Evolutionary conservation across 2,329 filamentous ascomycete species (phyloP), one percentile per base, ranked within the genome.

Genomic region (Madurella fahalii): DNA sequence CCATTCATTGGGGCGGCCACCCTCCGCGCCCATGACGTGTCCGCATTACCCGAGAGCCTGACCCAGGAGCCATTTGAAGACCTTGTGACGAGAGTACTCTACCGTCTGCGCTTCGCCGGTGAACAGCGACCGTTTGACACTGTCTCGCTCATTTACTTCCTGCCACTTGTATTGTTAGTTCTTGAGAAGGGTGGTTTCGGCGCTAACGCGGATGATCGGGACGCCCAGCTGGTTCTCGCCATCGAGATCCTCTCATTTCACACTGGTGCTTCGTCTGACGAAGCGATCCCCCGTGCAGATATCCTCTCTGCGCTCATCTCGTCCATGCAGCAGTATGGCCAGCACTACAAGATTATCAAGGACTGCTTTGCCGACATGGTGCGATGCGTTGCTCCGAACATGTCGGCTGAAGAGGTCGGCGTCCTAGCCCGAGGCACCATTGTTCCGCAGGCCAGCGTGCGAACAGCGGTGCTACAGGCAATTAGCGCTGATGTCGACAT

Each of bases 41-140:
- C 84, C 15, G 81, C 89, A 9, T 73, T 99, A 3, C 80, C 89
- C 0, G 79, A 86, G 11, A 83, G 87, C 50, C 79, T 93, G 55
- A 81, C 86, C 58, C 79, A 88, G 59, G 94, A 97, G 67, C 83
- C 87, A n/a, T 76, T 97, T 9, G 89, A 90, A 52, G 84, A 87
- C 54, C 81, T 97, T 12, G 80, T 96, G 12, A 96, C 93, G 2
- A 83, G 94, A 69, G 84, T 97, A 1, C 76, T 99, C 5, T 97
- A 97, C 70, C 86, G 93, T 46, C 76, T 99, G 50, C 87, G 92
- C 15, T 96, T 96, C 69, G 82, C 92, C 39, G 87, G 89, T 50
- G 94, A 97, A 68, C 93, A 97, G 69, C 84, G 92, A n/a, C 91
- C 93, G 0, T 91, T 99, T 63, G 94, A 99, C 68, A 79, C 84